Conservation (phyloP, 805 yeast species). For the Cyberlindnera saturnus region DNA sequence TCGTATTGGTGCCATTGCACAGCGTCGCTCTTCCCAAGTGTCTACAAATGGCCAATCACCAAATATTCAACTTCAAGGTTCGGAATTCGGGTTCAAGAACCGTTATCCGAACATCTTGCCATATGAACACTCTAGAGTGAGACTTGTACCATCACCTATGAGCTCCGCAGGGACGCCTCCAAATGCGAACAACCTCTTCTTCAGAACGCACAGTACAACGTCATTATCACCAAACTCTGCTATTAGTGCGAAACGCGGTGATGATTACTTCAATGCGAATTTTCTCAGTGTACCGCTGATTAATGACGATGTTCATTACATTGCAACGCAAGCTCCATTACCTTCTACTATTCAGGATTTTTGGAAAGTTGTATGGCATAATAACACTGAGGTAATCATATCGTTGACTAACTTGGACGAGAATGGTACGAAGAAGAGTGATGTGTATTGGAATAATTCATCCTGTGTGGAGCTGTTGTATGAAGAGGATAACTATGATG, state of each 20-base stretch:
- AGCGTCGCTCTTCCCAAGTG: constrained; percentile 9
- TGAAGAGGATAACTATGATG: constrained; percentile 24
- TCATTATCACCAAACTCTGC: constrained; percentile 24
- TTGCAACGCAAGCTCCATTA: constrained; percentile 91
- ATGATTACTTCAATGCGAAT: constrained; percentile 49
- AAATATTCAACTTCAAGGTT: constrained; percentile 35
- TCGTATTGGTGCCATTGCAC: constrained; percentile 17
- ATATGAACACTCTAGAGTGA: constrained; percentile 49
- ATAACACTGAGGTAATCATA: constrained; percentile 61
- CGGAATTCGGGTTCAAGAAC: constrained; percentile 70
- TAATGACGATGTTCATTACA: constrained; percentile 41
- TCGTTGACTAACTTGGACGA: constrained; percentile 75
- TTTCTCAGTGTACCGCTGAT: constrained; percentile 39
- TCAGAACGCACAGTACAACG: constrained; percentile 2
- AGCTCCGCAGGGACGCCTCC: constrained; percentile 11
- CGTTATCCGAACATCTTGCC: constrained; percentile 78
- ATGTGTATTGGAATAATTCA: constrained; percentile 72
- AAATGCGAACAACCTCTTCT: neutral
- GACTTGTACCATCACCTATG: constrained; percentile 28
- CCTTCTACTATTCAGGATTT: constrained; percentile 76
- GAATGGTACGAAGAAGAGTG: constrained; percentile 72
- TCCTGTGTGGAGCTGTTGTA: constrained; percentile 29
- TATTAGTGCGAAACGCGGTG: constrained; percentile 3
- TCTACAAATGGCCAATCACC: constrained; percentile 9
- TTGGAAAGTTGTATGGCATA: constrained; percentile 74